Base-by-base conservation (phyloP, 352 stramenopile genomes). In the Pythium aquatile region DNA sequence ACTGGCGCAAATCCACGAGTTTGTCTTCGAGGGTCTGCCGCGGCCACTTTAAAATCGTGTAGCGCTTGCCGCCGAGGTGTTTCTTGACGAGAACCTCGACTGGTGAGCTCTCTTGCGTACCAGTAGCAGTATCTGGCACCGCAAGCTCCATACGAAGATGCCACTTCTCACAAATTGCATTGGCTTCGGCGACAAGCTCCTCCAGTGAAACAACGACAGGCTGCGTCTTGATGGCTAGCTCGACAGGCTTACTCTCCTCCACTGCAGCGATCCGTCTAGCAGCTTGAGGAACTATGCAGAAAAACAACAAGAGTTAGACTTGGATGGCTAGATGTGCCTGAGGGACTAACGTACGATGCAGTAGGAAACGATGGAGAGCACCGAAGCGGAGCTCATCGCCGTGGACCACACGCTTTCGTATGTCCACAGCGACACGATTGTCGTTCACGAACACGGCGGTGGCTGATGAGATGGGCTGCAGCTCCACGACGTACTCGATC, bases 141-240 rank as follows among this genome's bases (percentile, higher is more conserved):
- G 51, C 46, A 55, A 55, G 68, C 49, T 78, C 73, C 49, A 79
- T 88, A 37, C 75, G 71, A 16, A 91, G 57, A 3, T 78, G 55
- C 77, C 72, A 87, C 37, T 83, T 77, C 1, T 70, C 58, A 46
- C 76, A 90, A 47, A 93, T 83, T 11, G 59, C 57, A 42, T 91
- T 93, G 0, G 83, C 83, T 69, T 88, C 81, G 1, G 73, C 61
- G 5, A 91, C 70, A 2, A 88, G 28, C 8, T 63, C 61, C 0
- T 53, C 58, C 2, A 77, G 14, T 20, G 46, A 20, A 4, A 37
- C 1, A 10, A 17, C n/a, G 32, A 37, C 5, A 46, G 20, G 17
- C 26, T 47, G 16, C 3, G 54, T 20, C 29, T 44, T 32, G 32
- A 30, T 37, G 13, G 3, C 29, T 14, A 11, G 44, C 5, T 9